Evolutionary conservation across 305 asterid genomes (phyloP).

Genomic region (Fraxinus latifolia): DNA sequence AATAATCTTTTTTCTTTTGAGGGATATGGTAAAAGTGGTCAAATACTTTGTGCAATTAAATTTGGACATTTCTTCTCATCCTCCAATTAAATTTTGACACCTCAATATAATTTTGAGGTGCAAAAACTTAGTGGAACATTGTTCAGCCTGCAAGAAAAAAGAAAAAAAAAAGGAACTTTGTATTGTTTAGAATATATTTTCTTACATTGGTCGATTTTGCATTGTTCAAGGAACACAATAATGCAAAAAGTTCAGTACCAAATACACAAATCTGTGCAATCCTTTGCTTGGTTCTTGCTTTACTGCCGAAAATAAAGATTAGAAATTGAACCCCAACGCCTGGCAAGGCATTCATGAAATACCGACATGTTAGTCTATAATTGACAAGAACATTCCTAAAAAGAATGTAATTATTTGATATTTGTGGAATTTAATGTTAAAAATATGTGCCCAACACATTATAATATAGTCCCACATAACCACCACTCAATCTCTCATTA

Average conservation of each 20-base stretch:
- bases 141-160: background rate
- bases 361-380: background rate
- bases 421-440: slow-evolving; percentile 11
- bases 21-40: no score
- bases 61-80: background rate
- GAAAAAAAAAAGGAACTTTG: background rate
- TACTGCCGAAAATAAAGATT: background rate
- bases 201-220: background rate
- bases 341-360: slow-evolving; percentile 1
- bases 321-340: slow-evolving; percentile 17
- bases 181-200: background rate
- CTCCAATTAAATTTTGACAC: background rate
- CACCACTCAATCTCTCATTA: background rate
- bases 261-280: background rate
- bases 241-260: background rate
- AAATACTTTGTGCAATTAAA: no score
- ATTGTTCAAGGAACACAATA: background rate
- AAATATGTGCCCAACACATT: background rate
- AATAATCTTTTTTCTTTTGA: no score
- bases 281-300: background rate
- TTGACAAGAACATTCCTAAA: background rate
- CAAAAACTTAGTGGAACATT: background rate
- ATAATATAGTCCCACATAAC: background rate
- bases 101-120: background rate
- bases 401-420: background rate